Evolutionary conservation across 1,284 basidiomycete genomes (phyloP).

Genomic region (Butyriboletus appendiculatus): DNA sequence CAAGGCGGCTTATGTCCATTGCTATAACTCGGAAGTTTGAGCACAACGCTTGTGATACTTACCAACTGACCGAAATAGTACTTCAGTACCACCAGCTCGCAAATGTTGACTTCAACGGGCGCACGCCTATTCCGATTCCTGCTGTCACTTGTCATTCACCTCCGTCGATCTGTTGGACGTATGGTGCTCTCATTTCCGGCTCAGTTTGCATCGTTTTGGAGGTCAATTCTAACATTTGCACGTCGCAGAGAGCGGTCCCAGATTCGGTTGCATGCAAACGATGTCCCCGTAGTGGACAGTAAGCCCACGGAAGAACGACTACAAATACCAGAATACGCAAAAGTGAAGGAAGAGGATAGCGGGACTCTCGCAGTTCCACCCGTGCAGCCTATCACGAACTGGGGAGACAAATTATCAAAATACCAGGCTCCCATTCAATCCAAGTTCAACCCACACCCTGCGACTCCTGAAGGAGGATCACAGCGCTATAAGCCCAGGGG

Average conservation of each 20-base stretch:
- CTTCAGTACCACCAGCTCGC: neutral
- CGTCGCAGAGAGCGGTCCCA: neutral
- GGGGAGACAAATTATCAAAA: neutral
- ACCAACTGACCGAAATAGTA: too few species aligned
- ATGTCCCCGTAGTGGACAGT: neutral
- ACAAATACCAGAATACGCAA: neutral
- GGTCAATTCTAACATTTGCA: neutral
- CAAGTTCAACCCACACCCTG: neutral
- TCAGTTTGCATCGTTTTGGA: conserved; percentile 5
- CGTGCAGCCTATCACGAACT: neutral
- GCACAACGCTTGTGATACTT: too few species aligned
- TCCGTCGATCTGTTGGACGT: conserved; percentile 3
- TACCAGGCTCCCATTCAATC: neutral
- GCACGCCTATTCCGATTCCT: conserved; percentile 5
- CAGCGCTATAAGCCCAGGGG: conserved; percentile 11
- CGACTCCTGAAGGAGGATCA: conserved; percentile 19
- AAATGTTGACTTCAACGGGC: neutral
- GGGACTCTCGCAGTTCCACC: conserved; percentile 5
- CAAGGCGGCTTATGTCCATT: too few species aligned
- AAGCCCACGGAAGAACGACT: neutral
- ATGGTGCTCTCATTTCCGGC: conserved; percentile 3
- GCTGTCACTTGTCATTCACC: conserved; percentile 7
- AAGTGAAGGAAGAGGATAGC: neutral
- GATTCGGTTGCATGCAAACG: conserved; percentile 1
- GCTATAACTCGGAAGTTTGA: too few species aligned